Percentiles rank a stretch among this genome's conserved stretches.
Evolutionary conservation across 1,284 basidiomycete genomes (phyloP).

Genomic region (Malassezia furfur): DNA sequence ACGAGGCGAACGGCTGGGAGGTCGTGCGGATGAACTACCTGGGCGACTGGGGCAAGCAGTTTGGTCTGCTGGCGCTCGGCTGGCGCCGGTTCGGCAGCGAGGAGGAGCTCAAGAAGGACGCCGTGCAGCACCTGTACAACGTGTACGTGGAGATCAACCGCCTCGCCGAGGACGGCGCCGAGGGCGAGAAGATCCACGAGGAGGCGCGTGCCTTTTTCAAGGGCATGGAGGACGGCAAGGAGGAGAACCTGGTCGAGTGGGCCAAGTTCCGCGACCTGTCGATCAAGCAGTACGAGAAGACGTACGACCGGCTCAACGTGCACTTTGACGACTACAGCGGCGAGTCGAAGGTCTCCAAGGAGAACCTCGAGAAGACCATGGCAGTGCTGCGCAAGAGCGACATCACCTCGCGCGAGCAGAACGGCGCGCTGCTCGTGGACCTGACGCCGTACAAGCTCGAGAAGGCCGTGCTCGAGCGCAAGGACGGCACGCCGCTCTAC

Average conservation of each 20-base stretch:
- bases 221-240: constrained; percentile 82
- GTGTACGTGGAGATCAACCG: constrained; percentile 90
- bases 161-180: constrained; percentile 60
- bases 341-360: constrained; percentile 75
- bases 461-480: constrained; percentile 83
- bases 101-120: constrained; percentile 70
- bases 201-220: constrained; percentile 85
- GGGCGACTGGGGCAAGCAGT: constrained; percentile 53
- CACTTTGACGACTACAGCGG: constrained; percentile 89
- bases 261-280: constrained; percentile 82
- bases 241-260: constrained; percentile 76
- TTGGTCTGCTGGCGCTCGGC: constrained; percentile 71
- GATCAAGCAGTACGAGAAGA: constrained; percentile 79
- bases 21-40: constrained; percentile 80
- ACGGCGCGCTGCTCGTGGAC: constrained; percentile 42
- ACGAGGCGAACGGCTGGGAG: constrained; percentile 86
- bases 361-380: constrained; percentile 59
- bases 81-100: constrained; percentile 84
- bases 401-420: constrained; percentile 34
- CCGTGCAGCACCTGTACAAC: constrained; percentile 89
- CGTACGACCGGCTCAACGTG: constrained; percentile 83
- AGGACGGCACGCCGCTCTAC: constrained; percentile 94
- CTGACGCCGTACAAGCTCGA: constrained; percentile 55
- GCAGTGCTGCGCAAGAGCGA: constrained; percentile 22
- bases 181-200: constrained; percentile 61